phyloP scores from a whole-genome alignment of 2,329 filamentous ascomycete genomes.

The Colletotrichum magnum region DNA sequence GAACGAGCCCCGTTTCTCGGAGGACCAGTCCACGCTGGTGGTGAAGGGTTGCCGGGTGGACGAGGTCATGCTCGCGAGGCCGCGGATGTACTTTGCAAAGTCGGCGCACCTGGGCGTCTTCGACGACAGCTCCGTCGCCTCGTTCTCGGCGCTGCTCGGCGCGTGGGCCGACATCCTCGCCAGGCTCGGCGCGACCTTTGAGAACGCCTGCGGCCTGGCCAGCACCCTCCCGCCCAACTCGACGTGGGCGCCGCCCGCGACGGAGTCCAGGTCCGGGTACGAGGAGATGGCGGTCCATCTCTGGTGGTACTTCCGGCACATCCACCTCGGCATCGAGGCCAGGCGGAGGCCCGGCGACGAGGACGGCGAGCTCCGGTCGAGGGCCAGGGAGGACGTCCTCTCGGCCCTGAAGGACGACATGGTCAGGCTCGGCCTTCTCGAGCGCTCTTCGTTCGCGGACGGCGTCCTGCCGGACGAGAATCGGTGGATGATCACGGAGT shows the following conservation, averaged over 20 bases:
- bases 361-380: background rate
- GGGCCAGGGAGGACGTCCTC: background rate
- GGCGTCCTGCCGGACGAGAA: background rate
- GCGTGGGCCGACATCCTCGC: background rate
- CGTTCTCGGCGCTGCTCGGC: background rate
- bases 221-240: background rate
- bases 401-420: background rate
- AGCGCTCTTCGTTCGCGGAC: background rate
- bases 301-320: background rate
- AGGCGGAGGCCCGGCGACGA: background rate
- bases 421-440: background rate
- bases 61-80: background rate
- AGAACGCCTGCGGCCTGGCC: background rate
- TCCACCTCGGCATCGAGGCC: background rate
- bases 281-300: background rate
- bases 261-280: background rate
- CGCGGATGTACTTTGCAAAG: background rate
- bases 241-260: background rate
- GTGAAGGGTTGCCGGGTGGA: background rate
- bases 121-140: background rate
- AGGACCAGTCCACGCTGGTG: background rate
- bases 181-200: background rate
- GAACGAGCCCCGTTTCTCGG: background rate
- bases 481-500: background rate
- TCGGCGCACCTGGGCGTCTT: background rate